Conservation (phyloP, 2,329 filamentous ascomycete species). For the Epichloe typhina region DNA sequence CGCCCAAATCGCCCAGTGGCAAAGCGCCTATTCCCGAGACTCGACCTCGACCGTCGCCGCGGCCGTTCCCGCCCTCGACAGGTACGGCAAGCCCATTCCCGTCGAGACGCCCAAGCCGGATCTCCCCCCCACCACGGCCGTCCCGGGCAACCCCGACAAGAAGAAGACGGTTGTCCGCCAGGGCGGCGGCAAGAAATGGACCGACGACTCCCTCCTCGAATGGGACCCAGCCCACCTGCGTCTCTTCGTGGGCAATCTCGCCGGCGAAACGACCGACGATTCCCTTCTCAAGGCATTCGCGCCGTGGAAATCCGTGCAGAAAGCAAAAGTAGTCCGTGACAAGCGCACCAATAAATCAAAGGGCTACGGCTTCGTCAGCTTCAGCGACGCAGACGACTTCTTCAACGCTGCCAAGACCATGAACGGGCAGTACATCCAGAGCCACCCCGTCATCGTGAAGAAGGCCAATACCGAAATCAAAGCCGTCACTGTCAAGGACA, state of each 20-base stretch:
- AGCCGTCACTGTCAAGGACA: constrained; percentile 54
- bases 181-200: constrained; percentile 88
- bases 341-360: constrained; percentile 94
- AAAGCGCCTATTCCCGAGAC: constrained; percentile 60
- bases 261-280: constrained; percentile 94
- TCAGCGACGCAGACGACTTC: constrained; percentile 89
- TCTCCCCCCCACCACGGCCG: constrained; percentile 27
- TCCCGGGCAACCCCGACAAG: constrained; percentile 42
- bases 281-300: constrained; percentile 88
- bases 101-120: constrained; percentile 17
- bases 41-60: constrained; percentile 14
- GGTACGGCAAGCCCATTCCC: constrained; percentile 18
- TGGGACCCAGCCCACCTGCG: constrained; percentile 94
- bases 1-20: constrained; percentile 88
- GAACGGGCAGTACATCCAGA: constrained; percentile 98
- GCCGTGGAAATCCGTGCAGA: constrained; percentile 76
- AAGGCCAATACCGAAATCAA: constrained; percentile 89
- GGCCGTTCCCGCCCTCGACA: constrained; percentile 16
- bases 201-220: constrained; percentile 75
- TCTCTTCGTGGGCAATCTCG: constrained; percentile 91
- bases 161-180: constrained; percentile 79
- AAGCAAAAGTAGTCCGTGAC: constrained; percentile 86
- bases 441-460: constrained; percentile 77
- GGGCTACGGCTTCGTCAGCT: constrained; percentile 93
- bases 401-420: constrained; percentile 95